Percentiles rank a stretch among this genome's conserved stretches.
Evolutionary conservation across 148 eudicot genomes (phyloP).

Genomic region (Rhododendron vialii): DNA sequence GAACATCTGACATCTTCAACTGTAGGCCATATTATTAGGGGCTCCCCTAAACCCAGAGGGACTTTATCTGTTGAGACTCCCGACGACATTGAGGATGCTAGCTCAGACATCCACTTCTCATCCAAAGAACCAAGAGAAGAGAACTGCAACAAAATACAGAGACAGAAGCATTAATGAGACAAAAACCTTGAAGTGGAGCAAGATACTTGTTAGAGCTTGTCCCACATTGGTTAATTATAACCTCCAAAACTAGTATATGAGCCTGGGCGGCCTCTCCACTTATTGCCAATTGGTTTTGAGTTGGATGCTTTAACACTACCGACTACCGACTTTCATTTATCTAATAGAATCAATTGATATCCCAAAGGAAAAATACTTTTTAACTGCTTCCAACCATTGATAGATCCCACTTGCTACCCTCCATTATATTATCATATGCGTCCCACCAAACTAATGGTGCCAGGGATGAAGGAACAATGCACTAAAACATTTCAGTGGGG

Average conservation of each 20-base stretch:
- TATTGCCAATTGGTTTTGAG: too few species aligned
- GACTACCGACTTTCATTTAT: background rate
- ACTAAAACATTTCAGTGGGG: background rate
- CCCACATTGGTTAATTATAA: too few species aligned
- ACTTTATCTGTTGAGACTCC: constrained; percentile 63
- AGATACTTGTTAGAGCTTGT: background rate
- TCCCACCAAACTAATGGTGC: background rate
- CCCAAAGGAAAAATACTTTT: background rate
- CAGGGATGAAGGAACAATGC: background rate
- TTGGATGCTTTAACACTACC: too few species aligned
- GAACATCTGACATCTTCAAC: constrained; percentile 96
- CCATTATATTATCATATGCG: background rate
- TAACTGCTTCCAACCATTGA: background rate
- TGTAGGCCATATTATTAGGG: constrained; percentile 81
- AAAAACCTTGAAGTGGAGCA: background rate
- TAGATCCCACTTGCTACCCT: background rate
- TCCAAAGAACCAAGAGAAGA: constrained; percentile 97
- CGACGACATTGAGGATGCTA: constrained; percentile 77
- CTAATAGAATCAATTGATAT: background rate
- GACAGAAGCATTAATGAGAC: constrained; percentile 1
- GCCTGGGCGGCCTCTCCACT: too few species aligned
- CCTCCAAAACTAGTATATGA: too few species aligned
- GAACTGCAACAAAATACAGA: constrained; percentile 49
- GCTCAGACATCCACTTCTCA: constrained; percentile 98
- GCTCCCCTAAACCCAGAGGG: constrained; percentile 77